Percentiles rank a stretch among this genome's conserved stretches.
These are phyloP conservation scores for Russula griseocarnosa DNA, from an alignment of 768 basidiomycete genomes.

Conservation along the genomic window DNA sequence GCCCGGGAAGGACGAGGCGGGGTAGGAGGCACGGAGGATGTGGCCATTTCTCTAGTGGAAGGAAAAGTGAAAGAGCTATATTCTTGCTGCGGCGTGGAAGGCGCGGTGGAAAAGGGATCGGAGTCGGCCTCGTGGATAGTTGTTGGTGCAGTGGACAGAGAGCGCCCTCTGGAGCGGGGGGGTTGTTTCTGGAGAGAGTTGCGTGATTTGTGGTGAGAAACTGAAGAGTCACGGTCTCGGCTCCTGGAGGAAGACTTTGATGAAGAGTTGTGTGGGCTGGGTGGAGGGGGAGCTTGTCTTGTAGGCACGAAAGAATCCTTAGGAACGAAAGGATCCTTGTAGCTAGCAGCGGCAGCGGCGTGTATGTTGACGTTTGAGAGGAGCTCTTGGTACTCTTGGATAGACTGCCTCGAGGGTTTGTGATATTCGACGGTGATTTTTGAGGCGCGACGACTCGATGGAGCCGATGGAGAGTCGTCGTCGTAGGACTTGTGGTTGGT, in stretches of 20 bases:
- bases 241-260: constrained; percentile 22
- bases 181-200: constrained; percentile 36
- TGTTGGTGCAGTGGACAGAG: constrained; percentile 35
- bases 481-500: constrained; percentile 28
- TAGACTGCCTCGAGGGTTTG: constrained; percentile 67
- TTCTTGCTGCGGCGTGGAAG: constrained; percentile 34
- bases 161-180: constrained; percentile 34
- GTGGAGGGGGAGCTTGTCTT: constrained; percentile 46
- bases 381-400: constrained; percentile 74
- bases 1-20: constrained; percentile 80
- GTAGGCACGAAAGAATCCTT: constrained; percentile 43
- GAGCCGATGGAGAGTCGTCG: constrained; percentile 16
- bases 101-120: constrained; percentile 30
- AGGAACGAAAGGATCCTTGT: constrained; percentile 43
- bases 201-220: constrained; percentile 32
- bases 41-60: constrained; percentile 33
- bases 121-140: constrained; percentile 43
- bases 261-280: constrained; percentile 30
- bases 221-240: constrained; percentile 25
- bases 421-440: constrained; percentile 64
- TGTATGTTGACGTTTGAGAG: constrained; percentile 56
- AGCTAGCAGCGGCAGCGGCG: constrained; percentile 48
- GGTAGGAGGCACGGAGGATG: constrained; percentile 42
- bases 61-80: constrained; percentile 30
- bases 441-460: constrained; percentile 25